Conservation (phyloP, 179 eudicot genomes). For the Drosera spatulata region DNA sequence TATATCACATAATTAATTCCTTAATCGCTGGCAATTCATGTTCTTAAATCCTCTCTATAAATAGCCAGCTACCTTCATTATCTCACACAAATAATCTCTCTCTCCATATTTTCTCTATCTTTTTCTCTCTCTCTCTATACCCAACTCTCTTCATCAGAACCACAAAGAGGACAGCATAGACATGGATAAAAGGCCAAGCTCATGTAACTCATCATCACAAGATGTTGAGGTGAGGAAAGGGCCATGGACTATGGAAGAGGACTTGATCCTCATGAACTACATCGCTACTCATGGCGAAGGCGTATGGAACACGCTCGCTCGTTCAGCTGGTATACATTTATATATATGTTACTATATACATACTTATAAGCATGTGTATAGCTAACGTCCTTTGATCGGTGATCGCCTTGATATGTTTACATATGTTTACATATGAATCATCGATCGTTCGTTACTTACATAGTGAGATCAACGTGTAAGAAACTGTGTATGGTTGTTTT, state of each 20-base stretch:
- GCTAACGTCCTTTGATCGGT: no score
- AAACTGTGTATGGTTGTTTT: no score
- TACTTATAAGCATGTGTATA: no score
- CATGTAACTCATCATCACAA: slow-evolving; percentile 10
- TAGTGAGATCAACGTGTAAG: no score
- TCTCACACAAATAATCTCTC: slow-evolving; percentile 8
- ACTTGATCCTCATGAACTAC: slow-evolving; percentile 76
- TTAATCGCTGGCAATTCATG: slow-evolving; percentile 7
- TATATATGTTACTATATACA: no score
- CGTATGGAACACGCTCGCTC: slow-evolving; percentile 91
- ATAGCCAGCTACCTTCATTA: slow-evolving; percentile 19
- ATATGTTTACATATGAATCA: no score
- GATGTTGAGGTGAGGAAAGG: slow-evolving; percentile 88
- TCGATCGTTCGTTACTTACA: no score
- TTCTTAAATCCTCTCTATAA: slow-evolving; percentile 21
- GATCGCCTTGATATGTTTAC: no score
- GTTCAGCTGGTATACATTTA: slow-evolving; percentile 61
- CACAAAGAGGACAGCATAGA: slow-evolving; percentile 4
- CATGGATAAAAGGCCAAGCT: slow-evolving; percentile 56
- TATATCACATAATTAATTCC: not conserved
- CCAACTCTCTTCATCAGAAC: slow-evolving; percentile 1
- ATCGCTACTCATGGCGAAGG: slow-evolving; percentile 98
- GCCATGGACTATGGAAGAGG: slow-evolving; percentile 99
- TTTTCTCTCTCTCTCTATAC: slow-evolving; percentile 5
- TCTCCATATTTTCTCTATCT: slow-evolving; percentile 3